phyloP scores from a whole-genome alignment of 768 basidiomycete genomes.

The Rubroboletus pulcherrimus region DNA sequence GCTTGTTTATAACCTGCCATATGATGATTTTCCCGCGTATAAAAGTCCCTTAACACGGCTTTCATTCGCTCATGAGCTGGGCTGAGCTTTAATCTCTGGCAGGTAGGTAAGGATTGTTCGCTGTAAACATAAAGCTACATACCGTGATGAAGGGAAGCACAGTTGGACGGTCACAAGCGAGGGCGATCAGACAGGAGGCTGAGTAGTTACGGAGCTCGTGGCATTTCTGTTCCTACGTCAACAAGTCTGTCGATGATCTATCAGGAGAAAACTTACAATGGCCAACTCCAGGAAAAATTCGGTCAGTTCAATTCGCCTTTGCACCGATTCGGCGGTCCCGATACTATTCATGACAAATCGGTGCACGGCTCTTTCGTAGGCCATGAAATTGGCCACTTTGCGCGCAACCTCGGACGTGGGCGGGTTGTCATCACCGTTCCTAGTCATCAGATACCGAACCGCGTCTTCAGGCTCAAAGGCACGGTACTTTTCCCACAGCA shows the following conservation, averaged over 20 bases:
- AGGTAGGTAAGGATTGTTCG: neutral
- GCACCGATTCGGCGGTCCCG: slow-evolving; percentile 20
- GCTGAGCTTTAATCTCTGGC: slow-evolving; percentile 26
- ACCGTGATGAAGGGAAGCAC: slow-evolving; percentile 33
- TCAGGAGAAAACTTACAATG: slow-evolving; percentile 28
- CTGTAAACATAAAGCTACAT: neutral
- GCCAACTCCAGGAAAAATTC: slow-evolving; percentile 47
- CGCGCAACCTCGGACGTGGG: slow-evolving; percentile 29
- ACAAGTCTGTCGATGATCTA: neutral
- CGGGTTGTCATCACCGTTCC: slow-evolving; percentile 25
- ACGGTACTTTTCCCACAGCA: slow-evolving; percentile 36
- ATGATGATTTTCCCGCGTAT: slow-evolving; percentile 24
- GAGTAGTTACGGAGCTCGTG: slow-evolving; percentile 45
- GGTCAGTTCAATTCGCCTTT: slow-evolving; percentile 26
- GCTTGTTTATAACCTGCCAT: slow-evolving; percentile 31
- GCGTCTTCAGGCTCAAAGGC: slow-evolving; percentile 42
- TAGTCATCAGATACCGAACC: slow-evolving; percentile 37
- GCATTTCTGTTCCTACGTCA: slow-evolving; percentile 36
- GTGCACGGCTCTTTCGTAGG: slow-evolving; percentile 35
- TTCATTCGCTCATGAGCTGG: slow-evolving; percentile 21
- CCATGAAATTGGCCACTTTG: slow-evolving; percentile 30
- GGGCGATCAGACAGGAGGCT: slow-evolving; percentile 38
- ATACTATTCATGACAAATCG: slow-evolving; percentile 41
- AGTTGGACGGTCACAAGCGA: slow-evolving; percentile 39
- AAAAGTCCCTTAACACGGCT: slow-evolving; percentile 18